Evolutionary conservation across 768 basidiomycete genomes (phyloP).

Genomic region (Pleurotus platypus): DNA sequence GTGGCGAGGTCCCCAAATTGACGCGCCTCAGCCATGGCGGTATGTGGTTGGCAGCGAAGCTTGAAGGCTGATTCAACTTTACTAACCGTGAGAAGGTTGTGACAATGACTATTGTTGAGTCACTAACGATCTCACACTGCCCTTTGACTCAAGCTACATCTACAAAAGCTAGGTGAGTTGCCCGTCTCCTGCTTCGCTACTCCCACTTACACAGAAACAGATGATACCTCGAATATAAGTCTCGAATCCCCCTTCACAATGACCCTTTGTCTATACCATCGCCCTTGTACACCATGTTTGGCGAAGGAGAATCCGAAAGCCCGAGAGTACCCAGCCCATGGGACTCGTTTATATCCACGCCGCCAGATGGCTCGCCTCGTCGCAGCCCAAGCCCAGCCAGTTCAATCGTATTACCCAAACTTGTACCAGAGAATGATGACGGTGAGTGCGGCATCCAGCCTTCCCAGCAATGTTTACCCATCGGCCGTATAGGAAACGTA

Average conservation of each 20-base stretch:
- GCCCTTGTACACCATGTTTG: slow-evolving; percentile 53
- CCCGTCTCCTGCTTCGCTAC: not conserved
- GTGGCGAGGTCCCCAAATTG: slow-evolving; percentile 86
- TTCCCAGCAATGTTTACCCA: no score
- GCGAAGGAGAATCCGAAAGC: slow-evolving; percentile 79
- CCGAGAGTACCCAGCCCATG: slow-evolving; percentile 79
- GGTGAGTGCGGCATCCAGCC: not conserved
- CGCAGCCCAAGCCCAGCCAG: slow-evolving; percentile 14
- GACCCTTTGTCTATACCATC: slow-evolving; percentile 11
- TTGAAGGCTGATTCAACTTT: not conserved
- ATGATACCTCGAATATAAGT: slow-evolving; percentile 29
- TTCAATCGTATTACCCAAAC: slow-evolving; percentile 47
- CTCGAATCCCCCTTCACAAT: slow-evolving; percentile 7
- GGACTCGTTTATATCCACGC: slow-evolving; percentile 67
- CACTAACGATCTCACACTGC: no score
- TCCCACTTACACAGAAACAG: not conserved
- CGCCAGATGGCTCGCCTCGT: slow-evolving; percentile 36
- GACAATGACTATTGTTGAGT: no score
- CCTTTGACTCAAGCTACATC: not conserved
- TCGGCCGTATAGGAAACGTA: slow-evolving; percentile 50
- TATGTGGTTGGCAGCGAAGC: not conserved
- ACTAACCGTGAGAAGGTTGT: no score
- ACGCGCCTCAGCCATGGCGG: slow-evolving; percentile 47
- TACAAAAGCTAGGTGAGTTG: not conserved
- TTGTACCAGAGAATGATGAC: slow-evolving; percentile 77